These are phyloP conservation scores for Acanthamoeba royreba DNA, from an alignment of 208 protist species.

Conservation along the genomic window DNA sequence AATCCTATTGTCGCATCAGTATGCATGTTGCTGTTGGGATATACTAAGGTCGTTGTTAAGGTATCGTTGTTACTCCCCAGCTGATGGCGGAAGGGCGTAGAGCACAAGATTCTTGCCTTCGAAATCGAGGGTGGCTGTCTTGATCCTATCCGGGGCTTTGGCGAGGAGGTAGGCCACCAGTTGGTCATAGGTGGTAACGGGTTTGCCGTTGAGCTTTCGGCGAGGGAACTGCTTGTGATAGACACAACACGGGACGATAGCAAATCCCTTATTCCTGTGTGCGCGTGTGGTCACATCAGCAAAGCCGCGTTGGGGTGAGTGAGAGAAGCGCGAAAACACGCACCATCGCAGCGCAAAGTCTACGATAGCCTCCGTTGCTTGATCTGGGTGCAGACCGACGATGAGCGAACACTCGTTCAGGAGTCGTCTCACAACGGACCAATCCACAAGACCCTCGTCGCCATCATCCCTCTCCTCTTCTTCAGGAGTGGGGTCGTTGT, in stretches of 20 bases:
- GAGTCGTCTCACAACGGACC: not conserved
- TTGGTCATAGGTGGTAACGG: not conserved
- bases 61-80: too few species aligned
- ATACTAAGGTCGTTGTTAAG: too few species aligned
- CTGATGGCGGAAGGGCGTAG: not conserved
- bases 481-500: too few species aligned
- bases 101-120: not conserved
- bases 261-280: not conserved
- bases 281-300: not conserved
- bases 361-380: not conserved
- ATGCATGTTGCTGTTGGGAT: too few species aligned
- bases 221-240: slow-evolving; percentile 6
- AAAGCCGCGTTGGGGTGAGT: too few species aligned
- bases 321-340: too few species aligned
- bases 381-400: not conserved
- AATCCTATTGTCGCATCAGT: too few species aligned
- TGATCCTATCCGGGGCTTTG: not conserved
- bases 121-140: not conserved
- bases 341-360: not conserved
- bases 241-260: slow-evolving; percentile 12
- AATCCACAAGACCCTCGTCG: not conserved
- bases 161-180: not conserved
- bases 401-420: not conserved
- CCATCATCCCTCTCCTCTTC: too few species aligned
- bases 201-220: not conserved